phyloP scores from a whole-genome alignment of 176 grass and related monocot species.

The Zoysia pacifica region DNA sequence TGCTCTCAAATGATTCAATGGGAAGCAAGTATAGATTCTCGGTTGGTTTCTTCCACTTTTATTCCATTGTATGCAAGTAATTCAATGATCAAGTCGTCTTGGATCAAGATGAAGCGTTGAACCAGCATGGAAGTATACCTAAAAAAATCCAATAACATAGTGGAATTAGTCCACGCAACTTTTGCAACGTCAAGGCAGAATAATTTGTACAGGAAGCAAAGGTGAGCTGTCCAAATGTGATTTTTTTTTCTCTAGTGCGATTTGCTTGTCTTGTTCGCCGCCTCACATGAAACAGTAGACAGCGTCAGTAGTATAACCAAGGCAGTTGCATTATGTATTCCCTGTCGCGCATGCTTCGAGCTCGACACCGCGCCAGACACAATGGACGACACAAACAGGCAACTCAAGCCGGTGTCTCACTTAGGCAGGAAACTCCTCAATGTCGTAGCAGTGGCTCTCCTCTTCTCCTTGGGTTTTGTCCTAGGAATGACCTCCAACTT shows the following conservation, averaged over 20 bases:
- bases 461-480: conserved; percentile 49
- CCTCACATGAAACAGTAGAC: not conserved
- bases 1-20: conserved; percentile 37
- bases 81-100: not conserved
- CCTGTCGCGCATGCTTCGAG: not conserved
- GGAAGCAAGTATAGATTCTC: not conserved
- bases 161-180: not conserved
- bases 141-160: not conserved
- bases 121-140: not conserved
- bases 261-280: not conserved
- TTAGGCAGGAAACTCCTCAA: not conserved
- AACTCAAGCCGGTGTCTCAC: not conserved
- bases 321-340: not conserved
- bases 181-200: conserved; percentile 20
- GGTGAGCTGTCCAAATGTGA: not conserved
- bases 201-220: conserved; percentile 7
- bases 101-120: not conserved
- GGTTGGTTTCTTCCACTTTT: not conserved
- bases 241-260: too few species aligned
- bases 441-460: not conserved
- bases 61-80: not conserved
- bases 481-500: conserved; percentile 51
- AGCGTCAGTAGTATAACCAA: not conserved
- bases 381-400: not conserved
- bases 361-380: not conserved